Conservation (phyloP, 2,329 filamentous ascomycete genomes). For the Xylariomycetidae sp. region DNA sequence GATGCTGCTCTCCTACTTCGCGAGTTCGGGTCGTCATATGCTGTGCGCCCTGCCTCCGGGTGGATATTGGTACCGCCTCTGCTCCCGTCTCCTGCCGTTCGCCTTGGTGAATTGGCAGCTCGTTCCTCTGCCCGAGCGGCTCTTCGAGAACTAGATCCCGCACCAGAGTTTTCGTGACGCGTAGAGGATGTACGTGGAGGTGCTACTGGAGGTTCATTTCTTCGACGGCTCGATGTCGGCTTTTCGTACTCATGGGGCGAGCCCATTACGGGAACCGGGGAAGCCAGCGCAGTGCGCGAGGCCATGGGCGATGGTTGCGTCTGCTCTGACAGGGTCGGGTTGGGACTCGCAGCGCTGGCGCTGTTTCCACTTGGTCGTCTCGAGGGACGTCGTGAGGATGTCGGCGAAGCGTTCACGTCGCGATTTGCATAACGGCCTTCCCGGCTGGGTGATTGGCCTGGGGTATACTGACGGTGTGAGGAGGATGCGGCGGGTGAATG, state of each 20-base stretch:
- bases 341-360: conserved; percentile 24
- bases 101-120: conserved; percentile 37
- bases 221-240: conserved; percentile 46
- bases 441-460: conserved; percentile 46
- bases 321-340: conserved; percentile 26
- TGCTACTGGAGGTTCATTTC: conserved; percentile 64
- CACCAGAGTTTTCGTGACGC: conserved; percentile 38
- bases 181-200: conserved; percentile 81
- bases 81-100: conserved; percentile 31
- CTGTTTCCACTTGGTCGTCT: conserved; percentile 49
- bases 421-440: conserved; percentile 54
- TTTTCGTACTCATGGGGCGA: conserved; percentile 38
- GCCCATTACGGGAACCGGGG: conserved; percentile 35
- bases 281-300: conserved; percentile 41
- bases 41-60: conserved; percentile 21
- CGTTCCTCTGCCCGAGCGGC: conserved; percentile 41
- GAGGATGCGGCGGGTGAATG: conserved; percentile 45
- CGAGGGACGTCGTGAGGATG: conserved; percentile 50
- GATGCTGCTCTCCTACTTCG: conserved; percentile 32
- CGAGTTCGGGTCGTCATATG: conserved; percentile 33
- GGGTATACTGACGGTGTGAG: conserved; percentile 47
- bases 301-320: conserved; percentile 38
- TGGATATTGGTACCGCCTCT: conserved; percentile 32
- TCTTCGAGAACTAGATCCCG: conserved; percentile 39
- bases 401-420: conserved; percentile 43